phyloP scores from a whole-genome alignment of 768 basidiomycete genomes.

The Auricularia auricula-judae region DNA sequence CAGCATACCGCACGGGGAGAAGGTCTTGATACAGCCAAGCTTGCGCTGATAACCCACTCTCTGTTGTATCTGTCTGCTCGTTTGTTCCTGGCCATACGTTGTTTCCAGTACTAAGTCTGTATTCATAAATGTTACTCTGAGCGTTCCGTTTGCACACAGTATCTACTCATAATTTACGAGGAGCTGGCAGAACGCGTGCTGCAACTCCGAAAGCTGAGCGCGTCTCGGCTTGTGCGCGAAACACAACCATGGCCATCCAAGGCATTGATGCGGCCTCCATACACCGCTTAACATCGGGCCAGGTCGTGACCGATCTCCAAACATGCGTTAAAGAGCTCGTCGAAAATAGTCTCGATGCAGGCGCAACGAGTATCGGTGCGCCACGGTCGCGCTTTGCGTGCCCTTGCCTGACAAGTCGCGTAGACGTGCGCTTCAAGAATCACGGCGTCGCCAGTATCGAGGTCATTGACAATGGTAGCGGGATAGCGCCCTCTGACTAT shows the following conservation, averaged over 20 bases:
- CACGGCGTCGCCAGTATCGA: slow-evolving; percentile 76
- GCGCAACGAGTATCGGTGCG: slow-evolving; percentile 76
- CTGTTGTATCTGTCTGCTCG: not conserved
- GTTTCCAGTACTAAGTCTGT: not conserved
- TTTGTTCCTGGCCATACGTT: not conserved
- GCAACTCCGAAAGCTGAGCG: not conserved
- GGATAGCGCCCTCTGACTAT: slow-evolving; percentile 70
- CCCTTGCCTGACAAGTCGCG: not conserved
- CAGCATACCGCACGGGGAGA: slow-evolving; percentile 1
- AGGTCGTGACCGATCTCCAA: slow-evolving; percentile 89
- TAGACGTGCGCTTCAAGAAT: slow-evolving; percentile 86
- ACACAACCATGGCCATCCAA: slow-evolving; percentile 20
- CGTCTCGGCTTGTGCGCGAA: not conserved
- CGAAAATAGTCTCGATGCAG: slow-evolving; percentile 92
- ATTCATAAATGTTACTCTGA: not conserved
- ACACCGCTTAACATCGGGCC: slow-evolving; percentile 87
- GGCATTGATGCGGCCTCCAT: slow-evolving; percentile 69
- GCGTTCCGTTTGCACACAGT: no score
- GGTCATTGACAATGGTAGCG: slow-evolving; percentile 86
- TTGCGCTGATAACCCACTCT: not conserved
- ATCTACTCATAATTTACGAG: no score
- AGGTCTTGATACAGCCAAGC: not conserved
- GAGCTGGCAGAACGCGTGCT: not conserved
- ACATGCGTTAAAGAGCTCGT: slow-evolving; percentile 93
- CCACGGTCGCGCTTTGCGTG: not conserved